phyloP scores from a whole-genome alignment of 176 grass and related monocot species.

The Thalia dealbata region DNA sequence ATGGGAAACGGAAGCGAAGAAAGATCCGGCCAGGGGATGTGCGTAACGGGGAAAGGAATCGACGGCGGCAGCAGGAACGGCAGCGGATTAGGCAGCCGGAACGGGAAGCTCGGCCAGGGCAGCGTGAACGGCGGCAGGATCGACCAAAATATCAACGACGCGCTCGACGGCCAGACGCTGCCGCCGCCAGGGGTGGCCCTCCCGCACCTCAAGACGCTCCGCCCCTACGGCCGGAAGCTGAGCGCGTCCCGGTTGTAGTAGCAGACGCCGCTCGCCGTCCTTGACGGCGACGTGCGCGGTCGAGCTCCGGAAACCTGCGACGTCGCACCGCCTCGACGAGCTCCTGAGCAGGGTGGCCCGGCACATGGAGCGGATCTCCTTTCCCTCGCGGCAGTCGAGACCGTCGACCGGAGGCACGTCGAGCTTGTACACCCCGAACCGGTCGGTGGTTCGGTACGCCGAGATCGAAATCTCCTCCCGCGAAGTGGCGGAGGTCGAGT shows the following conservation, averaged over 20 bases:
- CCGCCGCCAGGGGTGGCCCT: background rate
- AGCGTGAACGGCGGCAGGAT: constrained; percentile 64
- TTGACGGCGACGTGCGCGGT: constrained; percentile 80
- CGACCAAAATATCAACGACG: constrained; percentile 73
- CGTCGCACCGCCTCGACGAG: constrained; percentile 63
- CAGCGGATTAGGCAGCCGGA: constrained; percentile 7
- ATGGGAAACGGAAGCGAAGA: constrained; percentile 66
- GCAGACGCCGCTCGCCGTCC: constrained; percentile 42
- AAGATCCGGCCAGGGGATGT: constrained; percentile 53
- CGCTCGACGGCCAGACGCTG: background rate
- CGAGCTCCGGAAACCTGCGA: constrained; percentile 50
- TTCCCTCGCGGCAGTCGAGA: constrained; percentile 75
- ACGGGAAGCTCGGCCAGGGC: constrained; percentile 25
- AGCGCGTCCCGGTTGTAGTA: constrained; percentile 94
- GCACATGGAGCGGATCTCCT: constrained; percentile 62
- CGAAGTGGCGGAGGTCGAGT: constrained; percentile 36
- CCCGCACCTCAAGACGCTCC: constrained; percentile 42
- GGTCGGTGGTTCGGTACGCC: constrained; percentile 79
- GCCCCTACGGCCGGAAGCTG: constrained; percentile 66
- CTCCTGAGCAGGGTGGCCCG: constrained; percentile 60
- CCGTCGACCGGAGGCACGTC: constrained; percentile 71
- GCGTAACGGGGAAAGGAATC: constrained; percentile 24
- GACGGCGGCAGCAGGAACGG: constrained; percentile 19
- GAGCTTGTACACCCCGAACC: constrained; percentile 86
- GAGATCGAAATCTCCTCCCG: constrained; percentile 62